Evolutionary conservation across 176 grass and related monocot species (phyloP).

Genomic region (Hordeum marinum): DNA sequence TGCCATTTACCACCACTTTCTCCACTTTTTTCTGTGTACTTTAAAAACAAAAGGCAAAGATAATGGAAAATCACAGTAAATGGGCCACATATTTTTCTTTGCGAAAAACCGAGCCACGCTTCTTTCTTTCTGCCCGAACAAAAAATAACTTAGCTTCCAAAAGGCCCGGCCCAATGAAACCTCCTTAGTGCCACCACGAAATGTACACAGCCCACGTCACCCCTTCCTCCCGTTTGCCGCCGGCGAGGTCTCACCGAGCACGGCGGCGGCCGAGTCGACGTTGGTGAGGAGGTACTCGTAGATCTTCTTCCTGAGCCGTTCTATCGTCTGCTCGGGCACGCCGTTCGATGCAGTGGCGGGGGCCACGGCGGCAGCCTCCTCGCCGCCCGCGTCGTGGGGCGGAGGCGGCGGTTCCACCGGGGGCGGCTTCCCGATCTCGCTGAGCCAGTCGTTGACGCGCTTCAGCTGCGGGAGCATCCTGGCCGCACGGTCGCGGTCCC

Average conservation of each 20-base stretch:
- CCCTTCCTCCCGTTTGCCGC: conserved; percentile 35
- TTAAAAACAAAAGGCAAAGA: not conserved
- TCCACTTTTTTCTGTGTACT: not conserved
- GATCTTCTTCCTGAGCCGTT: conserved; percentile 77
- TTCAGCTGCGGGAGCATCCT: conserved; percentile 87
- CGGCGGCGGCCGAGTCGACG: conserved; percentile 80
- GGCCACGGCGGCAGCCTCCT: not conserved
- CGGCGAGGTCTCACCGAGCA: conserved; percentile 39
- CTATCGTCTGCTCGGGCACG: conserved; percentile 69
- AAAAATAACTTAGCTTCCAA: not conserved
- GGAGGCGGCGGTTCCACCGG: conserved; percentile 18
- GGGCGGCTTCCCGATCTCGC: conserved; percentile 45
- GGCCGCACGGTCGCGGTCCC: conserved; percentile 67
- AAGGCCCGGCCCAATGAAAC: conserved; percentile 3
- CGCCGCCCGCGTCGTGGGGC: not conserved
- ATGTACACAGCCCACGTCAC: conserved; percentile 6
- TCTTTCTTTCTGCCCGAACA: not conserved
- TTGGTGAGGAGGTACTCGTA: conserved; percentile 86
- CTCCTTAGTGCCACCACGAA: not conserved
- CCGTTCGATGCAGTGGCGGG: not conserved
- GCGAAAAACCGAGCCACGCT: not conserved
- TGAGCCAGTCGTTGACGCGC: conserved; percentile 92
- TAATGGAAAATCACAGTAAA: not conserved
- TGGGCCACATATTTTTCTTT: not conserved
- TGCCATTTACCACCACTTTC: not conserved